These are phyloP conservation scores for Fusarium humuli DNA, from an alignment of 2,329 filamentous ascomycete genomes.

Conservation along the genomic window DNA sequence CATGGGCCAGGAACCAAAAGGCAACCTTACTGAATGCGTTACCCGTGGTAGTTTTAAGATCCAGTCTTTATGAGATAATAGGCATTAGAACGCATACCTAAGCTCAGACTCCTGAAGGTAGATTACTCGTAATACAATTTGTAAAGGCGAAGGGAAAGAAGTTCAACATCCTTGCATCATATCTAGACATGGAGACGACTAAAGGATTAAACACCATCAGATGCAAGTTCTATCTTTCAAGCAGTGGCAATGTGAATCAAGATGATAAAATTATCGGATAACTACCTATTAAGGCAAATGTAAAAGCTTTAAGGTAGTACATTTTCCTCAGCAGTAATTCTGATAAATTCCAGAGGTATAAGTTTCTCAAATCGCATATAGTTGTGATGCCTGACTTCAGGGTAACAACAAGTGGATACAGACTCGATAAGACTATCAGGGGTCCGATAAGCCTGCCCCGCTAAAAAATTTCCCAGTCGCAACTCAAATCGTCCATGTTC, in stretches of 20 bases:
- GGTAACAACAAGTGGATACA: background rate
- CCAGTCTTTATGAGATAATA: background rate
- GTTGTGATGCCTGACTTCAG: background rate
- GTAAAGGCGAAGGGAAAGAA: background rate
- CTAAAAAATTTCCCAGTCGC: slow-evolving; percentile 46
- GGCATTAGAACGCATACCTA: background rate
- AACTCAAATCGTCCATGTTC: slow-evolving; percentile 5
- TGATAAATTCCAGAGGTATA: background rate
- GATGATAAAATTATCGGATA: background rate
- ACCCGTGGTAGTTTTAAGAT: background rate
- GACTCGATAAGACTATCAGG: slow-evolving; percentile 29
- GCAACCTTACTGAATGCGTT: background rate
- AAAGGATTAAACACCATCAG: background rate
- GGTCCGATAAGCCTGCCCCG: slow-evolving; percentile 45
- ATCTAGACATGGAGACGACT: background rate
- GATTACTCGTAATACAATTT: background rate
- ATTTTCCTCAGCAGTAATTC: background rate
- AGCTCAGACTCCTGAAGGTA: background rate
- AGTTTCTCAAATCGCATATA: background rate
- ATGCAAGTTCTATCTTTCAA: background rate
- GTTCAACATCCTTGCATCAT: background rate
- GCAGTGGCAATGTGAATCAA: background rate
- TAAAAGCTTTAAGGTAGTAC: background rate
- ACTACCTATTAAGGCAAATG: background rate
- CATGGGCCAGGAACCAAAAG: background rate